Evolutionary conservation across 257 asterid species (phyloP).

Genomic region (Coffea canephora): DNA sequence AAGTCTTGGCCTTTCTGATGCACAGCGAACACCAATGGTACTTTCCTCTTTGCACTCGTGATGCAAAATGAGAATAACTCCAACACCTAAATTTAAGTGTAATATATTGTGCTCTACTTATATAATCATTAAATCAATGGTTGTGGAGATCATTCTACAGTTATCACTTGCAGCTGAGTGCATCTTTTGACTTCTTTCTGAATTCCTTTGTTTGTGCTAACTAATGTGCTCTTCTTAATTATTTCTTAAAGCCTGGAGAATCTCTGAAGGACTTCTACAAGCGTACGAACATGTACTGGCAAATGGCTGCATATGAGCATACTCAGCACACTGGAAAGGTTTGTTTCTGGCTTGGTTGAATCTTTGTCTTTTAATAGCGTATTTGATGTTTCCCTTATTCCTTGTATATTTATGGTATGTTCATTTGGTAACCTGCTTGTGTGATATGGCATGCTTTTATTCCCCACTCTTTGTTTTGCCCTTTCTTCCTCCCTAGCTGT

Average conservation of each 20-base stretch:
- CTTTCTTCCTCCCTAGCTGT: not conserved
- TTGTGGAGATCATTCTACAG: not conserved
- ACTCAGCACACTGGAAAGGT: constrained; percentile 99
- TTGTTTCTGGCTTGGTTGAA: constrained; percentile 23
- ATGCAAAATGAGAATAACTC: not conserved
- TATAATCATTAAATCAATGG: not conserved
- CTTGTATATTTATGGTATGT: not conserved
- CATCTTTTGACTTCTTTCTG: not conserved
- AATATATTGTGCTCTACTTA: not conserved
- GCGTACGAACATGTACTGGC: constrained; percentile 98
- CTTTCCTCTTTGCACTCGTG: constrained; percentile 10
- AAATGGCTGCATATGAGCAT: constrained; percentile 98
- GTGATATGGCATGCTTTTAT: not conserved
- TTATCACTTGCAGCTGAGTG: constrained; percentile 7
- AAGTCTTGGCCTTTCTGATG: constrained; percentile 96
- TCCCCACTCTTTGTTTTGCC: not conserved
- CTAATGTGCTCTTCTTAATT: constrained; percentile 16
- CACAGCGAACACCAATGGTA: constrained; percentile 96
- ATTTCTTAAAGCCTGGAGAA: constrained; percentile 72
- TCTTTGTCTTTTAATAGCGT: not conserved
- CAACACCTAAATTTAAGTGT: not conserved
- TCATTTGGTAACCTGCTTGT: not conserved
- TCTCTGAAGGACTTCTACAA: constrained; percentile 84
- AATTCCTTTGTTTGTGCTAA: not conserved
- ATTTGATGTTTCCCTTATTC: not conserved